Evolutionary conservation across 345 rosid species (phyloP).

Genomic region (Gossypium turneri): DNA sequence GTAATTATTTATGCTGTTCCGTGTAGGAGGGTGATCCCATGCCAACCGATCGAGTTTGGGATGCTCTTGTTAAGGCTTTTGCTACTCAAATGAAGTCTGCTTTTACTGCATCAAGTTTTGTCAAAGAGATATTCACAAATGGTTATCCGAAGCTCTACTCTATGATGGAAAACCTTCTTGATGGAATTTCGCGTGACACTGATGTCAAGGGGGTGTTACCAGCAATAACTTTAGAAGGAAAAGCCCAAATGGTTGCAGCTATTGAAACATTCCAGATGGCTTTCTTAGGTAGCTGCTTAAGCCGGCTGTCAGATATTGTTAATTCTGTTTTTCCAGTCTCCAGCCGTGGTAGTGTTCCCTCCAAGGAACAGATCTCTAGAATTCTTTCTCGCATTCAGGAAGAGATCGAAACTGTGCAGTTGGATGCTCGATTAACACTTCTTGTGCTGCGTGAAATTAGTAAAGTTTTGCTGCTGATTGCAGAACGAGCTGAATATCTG

Average conservation of each 20-base stretch:
- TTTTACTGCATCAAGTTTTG: conserved; percentile 95
- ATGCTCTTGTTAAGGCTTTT: conserved; percentile 87
- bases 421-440: conserved; percentile 84
- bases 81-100: conserved; percentile 92
- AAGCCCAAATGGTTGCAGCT: conserved; percentile 72
- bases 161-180: conserved; percentile 79
- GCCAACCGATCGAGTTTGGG: conserved; percentile 94
- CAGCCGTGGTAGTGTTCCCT: conserved; percentile 89
- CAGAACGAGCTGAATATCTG: conserved; percentile 93
- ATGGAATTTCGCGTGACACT: conserved; percentile 72
- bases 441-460: conserved; percentile 84
- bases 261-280: conserved; percentile 88
- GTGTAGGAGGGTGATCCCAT: conserved; percentile 73
- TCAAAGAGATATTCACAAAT: conserved; percentile 81
- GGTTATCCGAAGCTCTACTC: conserved; percentile 93
- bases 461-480: conserved; percentile 73
- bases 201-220: conserved; percentile 92
- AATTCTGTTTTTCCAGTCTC: conserved; percentile 81
- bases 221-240: conserved; percentile 71
- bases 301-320: conserved; percentile 86
- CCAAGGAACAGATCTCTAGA: conserved; percentile 82
- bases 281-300: conserved; percentile 69
- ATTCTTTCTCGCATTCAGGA: conserved; percentile 83
- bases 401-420: conserved; percentile 88
- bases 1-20: conserved; percentile 23